Evolutionary conservation across 768 basidiomycete genomes (phyloP).

Genomic region (Serendipita sp.): DNA sequence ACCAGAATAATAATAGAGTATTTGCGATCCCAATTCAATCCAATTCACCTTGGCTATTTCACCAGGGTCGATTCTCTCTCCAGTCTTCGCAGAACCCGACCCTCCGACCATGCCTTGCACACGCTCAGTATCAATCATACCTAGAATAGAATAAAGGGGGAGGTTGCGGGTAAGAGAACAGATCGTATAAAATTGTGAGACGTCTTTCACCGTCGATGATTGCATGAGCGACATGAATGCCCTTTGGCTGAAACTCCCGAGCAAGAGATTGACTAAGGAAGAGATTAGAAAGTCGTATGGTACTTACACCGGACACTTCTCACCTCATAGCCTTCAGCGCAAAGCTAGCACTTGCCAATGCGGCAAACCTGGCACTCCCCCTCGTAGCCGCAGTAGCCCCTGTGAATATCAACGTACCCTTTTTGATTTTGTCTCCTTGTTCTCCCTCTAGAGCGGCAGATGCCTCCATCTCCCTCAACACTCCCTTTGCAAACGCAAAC

Average conservation of each 20-base stretch:
- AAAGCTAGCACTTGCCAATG: slow-evolving; percentile 16
- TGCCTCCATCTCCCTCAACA: not conserved
- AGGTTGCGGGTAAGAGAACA: not conserved
- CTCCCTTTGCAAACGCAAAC: not conserved
- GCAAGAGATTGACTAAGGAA: slow-evolving; percentile 13
- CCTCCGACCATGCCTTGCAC: not conserved
- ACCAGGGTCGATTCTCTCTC: not conserved
- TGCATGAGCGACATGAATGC: slow-evolving; percentile 15
- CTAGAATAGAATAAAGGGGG: not conserved
- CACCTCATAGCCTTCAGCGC: slow-evolving; percentile 8
- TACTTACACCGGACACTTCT: not conserved
- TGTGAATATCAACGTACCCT: slow-evolving; percentile 15
- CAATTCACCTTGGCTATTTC: not conserved
- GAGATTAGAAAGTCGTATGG: not conserved
- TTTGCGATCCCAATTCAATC: not conserved
- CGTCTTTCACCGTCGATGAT: slow-evolving; percentile 14
- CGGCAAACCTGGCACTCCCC: slow-evolving; percentile 14
- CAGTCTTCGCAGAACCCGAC: not conserved
- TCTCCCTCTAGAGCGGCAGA: not conserved
- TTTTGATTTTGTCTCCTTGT: not conserved
- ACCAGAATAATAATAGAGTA: not conserved
- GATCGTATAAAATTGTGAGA: not conserved
- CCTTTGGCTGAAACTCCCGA: slow-evolving; percentile 15
- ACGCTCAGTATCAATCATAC: not conserved
- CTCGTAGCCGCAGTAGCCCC: slow-evolving; percentile 16